Percentiles rank a stretch among this genome's conserved stretches.
These are phyloP conservation scores for Dioscorea alata DNA, from an alignment of 106 monocot genomes.

Conservation along the genomic window DNA sequence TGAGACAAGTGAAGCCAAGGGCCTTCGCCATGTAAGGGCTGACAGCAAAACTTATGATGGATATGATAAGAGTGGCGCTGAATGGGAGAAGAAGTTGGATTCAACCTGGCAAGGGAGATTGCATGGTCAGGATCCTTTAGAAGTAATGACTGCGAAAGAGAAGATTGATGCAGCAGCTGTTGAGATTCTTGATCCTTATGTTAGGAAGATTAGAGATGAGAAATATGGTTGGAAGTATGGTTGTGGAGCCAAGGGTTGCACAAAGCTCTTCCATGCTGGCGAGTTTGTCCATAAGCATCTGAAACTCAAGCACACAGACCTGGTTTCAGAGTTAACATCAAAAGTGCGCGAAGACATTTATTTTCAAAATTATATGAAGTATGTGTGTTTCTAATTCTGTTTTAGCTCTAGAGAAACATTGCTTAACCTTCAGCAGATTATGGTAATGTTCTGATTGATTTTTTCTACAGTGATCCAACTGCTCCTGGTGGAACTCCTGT, in stretches of 20 bases:
- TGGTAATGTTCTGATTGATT: background rate
- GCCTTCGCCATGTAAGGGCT: slow-evolving; percentile 67
- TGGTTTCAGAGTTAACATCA: slow-evolving; percentile 71
- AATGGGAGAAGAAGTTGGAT: slow-evolving; percentile 93
- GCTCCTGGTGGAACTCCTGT: slow-evolving; percentile 95
- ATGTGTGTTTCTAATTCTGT: slow-evolving; percentile 23
- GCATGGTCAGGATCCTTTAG: slow-evolving; percentile 67
- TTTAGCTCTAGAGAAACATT: background rate
- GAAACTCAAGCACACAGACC: slow-evolving; percentile 84
- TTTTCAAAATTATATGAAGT: slow-evolving; percentile 98
- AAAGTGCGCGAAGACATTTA: slow-evolving; percentile 94
- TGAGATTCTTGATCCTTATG: slow-evolving; percentile 75
- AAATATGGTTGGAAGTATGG: slow-evolving; percentile 99
- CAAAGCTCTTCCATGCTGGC: slow-evolving; percentile 91
- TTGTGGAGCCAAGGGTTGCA: slow-evolving; percentile 97
- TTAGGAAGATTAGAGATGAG: slow-evolving; percentile 95
- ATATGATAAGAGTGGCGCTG: slow-evolving; percentile 19
- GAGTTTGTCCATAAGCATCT: slow-evolving; percentile 99
- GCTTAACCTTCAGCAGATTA: too few relatives aligned
- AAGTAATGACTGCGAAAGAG: slow-evolving; percentile 71
- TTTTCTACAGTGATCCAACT: slow-evolving; percentile 64
- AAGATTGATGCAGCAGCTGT: slow-evolving; percentile 81
- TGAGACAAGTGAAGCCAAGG: slow-evolving; percentile 73
- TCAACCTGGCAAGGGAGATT: slow-evolving; percentile 80
- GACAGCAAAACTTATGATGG: slow-evolving; percentile 52